Percentiles rank a stretch among this genome's conserved stretches.
Conservation (phyloP, 2,329 filamentous ascomycete genomes). For the Aspergillus alliaceus region DNA sequence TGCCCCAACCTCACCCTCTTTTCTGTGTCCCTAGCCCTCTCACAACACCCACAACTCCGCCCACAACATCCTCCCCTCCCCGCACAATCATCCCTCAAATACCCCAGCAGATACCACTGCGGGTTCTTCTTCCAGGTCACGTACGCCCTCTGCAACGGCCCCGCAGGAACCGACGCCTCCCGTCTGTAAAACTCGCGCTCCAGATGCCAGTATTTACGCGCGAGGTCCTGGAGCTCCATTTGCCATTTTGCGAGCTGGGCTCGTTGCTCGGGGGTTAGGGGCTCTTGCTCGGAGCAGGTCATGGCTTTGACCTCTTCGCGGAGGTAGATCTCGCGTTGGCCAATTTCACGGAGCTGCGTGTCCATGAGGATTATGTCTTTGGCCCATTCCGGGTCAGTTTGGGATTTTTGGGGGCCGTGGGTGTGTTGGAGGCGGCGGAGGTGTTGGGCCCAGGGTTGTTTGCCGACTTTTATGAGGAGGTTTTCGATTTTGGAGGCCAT, state of each 20-base stretch:
- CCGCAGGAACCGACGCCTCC: background rate
- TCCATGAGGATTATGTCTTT: conserved; percentile 8
- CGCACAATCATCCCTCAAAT: conserved; percentile 10
- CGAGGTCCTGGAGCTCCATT: background rate
- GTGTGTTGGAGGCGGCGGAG: background rate
- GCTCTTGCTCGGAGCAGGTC: background rate
- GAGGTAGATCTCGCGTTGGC: conserved; percentile 3
- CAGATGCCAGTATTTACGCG: conserved; percentile 2
- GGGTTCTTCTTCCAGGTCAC: background rate
- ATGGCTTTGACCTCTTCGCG: background rate
- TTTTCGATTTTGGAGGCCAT: background rate
- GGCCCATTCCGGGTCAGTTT: background rate
- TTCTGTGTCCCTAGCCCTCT: background rate
- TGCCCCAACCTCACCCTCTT: background rate
- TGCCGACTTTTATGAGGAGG: background rate
- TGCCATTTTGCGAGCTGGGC: background rate
- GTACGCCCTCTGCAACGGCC: conserved; percentile 1
- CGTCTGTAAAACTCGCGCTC: conserved; percentile 6
- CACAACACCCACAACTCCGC: conserved; percentile 13
- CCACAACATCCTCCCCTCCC: conserved; percentile 12
- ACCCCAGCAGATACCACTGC: conserved; percentile 9
- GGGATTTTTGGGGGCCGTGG: background rate
- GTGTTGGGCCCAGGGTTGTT: background rate
- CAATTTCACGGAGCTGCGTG: background rate
- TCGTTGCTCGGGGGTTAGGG: background rate